Percentiles rank a stretch among this genome's conserved stretches.
Conservation (phyloP, 345 rosid genomes). For the Barbarea vulgaris region DNA sequence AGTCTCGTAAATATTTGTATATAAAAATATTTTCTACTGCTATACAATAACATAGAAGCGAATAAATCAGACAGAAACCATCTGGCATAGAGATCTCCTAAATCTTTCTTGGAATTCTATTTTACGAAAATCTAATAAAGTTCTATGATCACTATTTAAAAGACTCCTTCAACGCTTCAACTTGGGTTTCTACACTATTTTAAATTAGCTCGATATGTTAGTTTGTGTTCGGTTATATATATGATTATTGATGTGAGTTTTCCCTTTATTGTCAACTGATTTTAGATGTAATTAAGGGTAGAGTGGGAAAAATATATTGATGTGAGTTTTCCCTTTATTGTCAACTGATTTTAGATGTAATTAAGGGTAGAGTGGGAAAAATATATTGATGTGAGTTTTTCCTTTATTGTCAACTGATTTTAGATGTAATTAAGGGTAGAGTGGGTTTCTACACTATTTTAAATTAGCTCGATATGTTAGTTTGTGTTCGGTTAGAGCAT, state of each 20-base stretch:
- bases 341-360: not conserved
- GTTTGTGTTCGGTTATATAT: slow-evolving; percentile 9
- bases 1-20: not conserved
- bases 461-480: not conserved
- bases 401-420: not conserved
- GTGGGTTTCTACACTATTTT: not conserved
- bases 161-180: slow-evolving; percentile 1
- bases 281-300: not conserved
- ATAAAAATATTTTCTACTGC: not conserved
- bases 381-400: not conserved
- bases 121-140: slow-evolving; percentile 17
- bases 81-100: slow-evolving; percentile 37
- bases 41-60: slow-evolving; percentile 7
- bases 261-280: not conserved
- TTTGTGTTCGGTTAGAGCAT: slow-evolving; percentile 9
- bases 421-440: not conserved
- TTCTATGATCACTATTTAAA: not conserved
- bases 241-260: not conserved
- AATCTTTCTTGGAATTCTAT: slow-evolving; percentile 36
- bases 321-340: not conserved
- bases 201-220: not conserved
- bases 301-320: not conserved
- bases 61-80: slow-evolving; percentile 35
- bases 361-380: not conserved
- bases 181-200: slow-evolving; percentile 2